A percentile compares a stretch with the other conserved stretches of the same genome.
phyloP scores from a whole-genome alignment of 768 basidiomycete species.

The Lyophyllum atratum region DNA sequence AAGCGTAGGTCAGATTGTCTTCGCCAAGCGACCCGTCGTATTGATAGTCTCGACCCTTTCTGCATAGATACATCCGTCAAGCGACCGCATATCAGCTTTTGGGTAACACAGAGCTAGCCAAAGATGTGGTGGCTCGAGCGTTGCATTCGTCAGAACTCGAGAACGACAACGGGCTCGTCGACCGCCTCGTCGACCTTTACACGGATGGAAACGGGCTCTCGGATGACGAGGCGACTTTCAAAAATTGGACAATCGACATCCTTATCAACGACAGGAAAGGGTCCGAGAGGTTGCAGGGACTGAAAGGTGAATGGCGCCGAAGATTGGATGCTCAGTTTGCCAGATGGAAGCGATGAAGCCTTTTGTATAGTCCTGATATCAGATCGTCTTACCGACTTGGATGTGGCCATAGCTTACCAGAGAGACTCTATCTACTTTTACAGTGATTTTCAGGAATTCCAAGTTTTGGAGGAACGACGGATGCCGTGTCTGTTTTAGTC shows the following conservation, averaged over 20 bases:
- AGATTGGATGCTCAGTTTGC: slow-evolving; percentile 19
- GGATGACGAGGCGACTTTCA: slow-evolving; percentile 23
- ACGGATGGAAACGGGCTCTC: slow-evolving; percentile 25
- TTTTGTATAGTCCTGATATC: no score
- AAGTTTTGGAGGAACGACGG: no score
- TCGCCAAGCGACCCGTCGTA: background rate
- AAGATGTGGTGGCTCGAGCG: slow-evolving; percentile 26
- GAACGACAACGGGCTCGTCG: slow-evolving; percentile 23
- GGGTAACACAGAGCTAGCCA: slow-evolving; percentile 22
- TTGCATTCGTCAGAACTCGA: slow-evolving; percentile 27
- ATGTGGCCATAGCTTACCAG: no score
- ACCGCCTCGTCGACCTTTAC: slow-evolving; percentile 24
- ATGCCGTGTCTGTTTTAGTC: no score
- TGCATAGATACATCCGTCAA: slow-evolving; percentile 31
- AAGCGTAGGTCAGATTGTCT: slow-evolving; percentile 26
- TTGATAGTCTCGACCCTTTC: background rate
- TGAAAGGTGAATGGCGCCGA: slow-evolving; percentile 23
- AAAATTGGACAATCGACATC: slow-evolving; percentile 22
- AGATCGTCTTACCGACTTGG: no score
- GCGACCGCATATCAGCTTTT: slow-evolving; percentile 28
- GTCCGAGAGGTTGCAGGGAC: slow-evolving; percentile 12
- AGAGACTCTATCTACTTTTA: no score
- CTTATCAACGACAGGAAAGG: slow-evolving; percentile 13
- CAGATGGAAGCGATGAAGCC: slow-evolving; percentile 14
- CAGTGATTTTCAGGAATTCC: no score